phyloP scores from a whole-genome alignment of 1,284 basidiomycete species.

The Boletus mariae region DNA sequence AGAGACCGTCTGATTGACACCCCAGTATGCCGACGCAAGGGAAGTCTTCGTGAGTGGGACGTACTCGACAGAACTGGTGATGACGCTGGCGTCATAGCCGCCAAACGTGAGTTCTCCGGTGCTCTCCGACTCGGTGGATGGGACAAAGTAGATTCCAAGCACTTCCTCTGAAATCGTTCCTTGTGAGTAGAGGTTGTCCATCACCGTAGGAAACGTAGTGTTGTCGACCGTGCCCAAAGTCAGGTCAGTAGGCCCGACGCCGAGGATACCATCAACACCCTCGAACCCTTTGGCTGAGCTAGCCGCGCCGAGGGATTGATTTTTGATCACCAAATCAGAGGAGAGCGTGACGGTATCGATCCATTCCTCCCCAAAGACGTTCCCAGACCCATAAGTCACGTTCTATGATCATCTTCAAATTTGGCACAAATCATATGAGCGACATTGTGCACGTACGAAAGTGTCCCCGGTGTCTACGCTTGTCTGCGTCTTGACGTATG shows the following conservation, averaged over 20 bases:
- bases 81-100: constrained; percentile 40
- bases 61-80: constrained; percentile 41
- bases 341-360: constrained; percentile 42
- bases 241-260: neutral
- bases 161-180: neutral
- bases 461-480: constrained; percentile 41
- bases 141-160: constrained; percentile 23
- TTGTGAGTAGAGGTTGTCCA: neutral
- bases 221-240: neutral
- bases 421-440: neutral
- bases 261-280: neutral
- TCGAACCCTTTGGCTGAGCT: neutral
- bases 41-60: constrained; percentile 48
- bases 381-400: constrained; percentile 48
- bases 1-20: constrained; percentile 47
- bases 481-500: constrained; percentile 39
- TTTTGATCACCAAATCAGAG: neutral
- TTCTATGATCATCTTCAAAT: constrained; percentile 13
- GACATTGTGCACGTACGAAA: constrained; percentile 31
- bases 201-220: neutral
- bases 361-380: constrained; percentile 49
- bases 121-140: constrained; percentile 22
- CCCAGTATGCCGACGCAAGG: constrained; percentile 50
- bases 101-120: constrained; percentile 51
- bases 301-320: constrained; percentile 4